Conservation (phyloP, 225 moss, liverwort and hornwort species). For the Pseudoscleropodium purum region DNA sequence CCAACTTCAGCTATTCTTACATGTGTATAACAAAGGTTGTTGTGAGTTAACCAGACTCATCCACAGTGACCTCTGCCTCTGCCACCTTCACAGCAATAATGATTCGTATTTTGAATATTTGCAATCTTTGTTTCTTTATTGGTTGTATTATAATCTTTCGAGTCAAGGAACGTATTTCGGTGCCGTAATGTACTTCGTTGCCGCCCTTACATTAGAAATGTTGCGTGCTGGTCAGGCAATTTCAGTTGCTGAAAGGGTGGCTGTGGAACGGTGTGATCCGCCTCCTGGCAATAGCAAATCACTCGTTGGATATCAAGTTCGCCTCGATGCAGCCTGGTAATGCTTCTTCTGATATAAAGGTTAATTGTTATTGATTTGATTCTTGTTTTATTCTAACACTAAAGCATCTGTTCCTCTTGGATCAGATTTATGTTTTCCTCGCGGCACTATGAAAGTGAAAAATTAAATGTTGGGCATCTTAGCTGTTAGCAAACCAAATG, state of each 20-base stretch:
- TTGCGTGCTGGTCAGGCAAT: conserved; percentile 61
- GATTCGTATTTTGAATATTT: background rate
- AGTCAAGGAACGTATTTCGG: background rate
- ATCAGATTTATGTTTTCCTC: background rate
- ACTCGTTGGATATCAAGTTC: conserved; percentile 97
- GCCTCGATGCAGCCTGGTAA: conserved; percentile 95
- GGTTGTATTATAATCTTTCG: background rate
- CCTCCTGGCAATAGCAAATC: conserved; percentile 84
- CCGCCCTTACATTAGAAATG: background rate
- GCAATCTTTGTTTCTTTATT: background rate
- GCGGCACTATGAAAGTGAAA: background rate
- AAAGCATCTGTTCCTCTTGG: background rate
- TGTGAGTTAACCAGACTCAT: background rate
- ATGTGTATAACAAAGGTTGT: background rate
- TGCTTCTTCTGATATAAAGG: background rate
- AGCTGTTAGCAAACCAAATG: background rate
- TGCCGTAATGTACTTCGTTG: background rate
- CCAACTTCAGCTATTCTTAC: background rate
- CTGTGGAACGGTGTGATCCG: conserved; percentile 91
- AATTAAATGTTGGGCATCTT: background rate
- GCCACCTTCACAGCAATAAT: background rate
- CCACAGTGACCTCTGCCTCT: background rate
- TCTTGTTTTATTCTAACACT: background rate
- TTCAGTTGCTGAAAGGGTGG: conserved; percentile 97
- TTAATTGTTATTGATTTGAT: background rate